A percentile compares a stretch with the other conserved stretches of the same genome.
These are phyloP conservation scores for Ophiobolus disseminans DNA, from an alignment of 2,329 filamentous ascomycete genomes.

Conservation along the genomic window DNA sequence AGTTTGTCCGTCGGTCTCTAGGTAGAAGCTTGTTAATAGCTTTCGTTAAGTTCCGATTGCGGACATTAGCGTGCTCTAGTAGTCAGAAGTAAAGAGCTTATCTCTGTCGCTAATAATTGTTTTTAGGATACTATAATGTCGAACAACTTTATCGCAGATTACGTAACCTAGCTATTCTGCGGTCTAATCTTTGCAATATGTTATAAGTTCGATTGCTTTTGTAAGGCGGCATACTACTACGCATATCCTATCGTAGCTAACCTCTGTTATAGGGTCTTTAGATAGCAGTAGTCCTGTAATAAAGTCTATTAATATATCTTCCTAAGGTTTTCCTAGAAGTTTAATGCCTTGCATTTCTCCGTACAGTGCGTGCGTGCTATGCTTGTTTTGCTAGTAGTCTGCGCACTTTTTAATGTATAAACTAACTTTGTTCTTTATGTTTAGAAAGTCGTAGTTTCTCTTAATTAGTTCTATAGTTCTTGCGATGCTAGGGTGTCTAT, in stretches of 20 bases:
- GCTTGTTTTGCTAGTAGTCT: conserved; percentile 10
- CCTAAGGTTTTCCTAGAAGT: conserved; percentile 7
- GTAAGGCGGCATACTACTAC: conserved; percentile 2
- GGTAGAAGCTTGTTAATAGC: too few species aligned
- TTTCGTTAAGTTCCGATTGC: too few species aligned
- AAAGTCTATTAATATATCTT: conserved; percentile 14
- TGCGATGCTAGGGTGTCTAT: not conserved
- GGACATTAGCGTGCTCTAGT: not conserved
- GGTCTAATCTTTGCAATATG: not conserved
- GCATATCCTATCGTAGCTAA: conserved; percentile 4
- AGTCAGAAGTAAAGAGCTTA: not conserved
- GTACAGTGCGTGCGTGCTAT: conserved; percentile 7
- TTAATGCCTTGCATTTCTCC: conserved; percentile 10
- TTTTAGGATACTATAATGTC: not conserved
- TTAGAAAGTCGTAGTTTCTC: conserved; percentile 3
- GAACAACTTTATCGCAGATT: not conserved
- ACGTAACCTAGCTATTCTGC: not conserved
- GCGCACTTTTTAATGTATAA: conserved; percentile 4
- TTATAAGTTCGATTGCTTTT: conserved; percentile 1
- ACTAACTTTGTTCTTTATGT: conserved; percentile 5
- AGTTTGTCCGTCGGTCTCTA: too few species aligned
- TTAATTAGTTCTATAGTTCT: conserved; percentile 7
- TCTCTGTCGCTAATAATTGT: not conserved
- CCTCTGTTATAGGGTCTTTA: not conserved
- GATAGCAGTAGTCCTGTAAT: conserved; percentile 4